A percentile compares a stretch with the other conserved stretches of the same genome.
Conservation (phyloP, 306 rosid species). For the Macrotyloma uniflorum region DNA sequence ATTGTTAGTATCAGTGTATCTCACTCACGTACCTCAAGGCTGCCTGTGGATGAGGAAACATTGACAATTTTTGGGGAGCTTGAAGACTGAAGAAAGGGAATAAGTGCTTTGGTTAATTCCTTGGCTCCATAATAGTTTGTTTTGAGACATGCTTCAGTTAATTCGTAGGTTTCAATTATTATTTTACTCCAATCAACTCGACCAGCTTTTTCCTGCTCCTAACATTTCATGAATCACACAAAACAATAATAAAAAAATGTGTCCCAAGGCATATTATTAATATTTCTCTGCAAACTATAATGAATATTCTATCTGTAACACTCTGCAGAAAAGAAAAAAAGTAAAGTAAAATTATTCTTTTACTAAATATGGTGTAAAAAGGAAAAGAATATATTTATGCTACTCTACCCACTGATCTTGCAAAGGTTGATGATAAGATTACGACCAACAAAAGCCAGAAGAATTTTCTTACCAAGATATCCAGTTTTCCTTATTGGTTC, state of each 20-base stretch:
- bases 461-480: constrained; percentile 40
- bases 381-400: too few relatives aligned
- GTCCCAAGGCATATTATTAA: too few relatives aligned
- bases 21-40: constrained; percentile 44
- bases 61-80: constrained; percentile 62
- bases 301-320: too few relatives aligned
- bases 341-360: too few relatives aligned
- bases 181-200: constrained; percentile 39
- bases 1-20: background rate
- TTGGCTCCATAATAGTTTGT: constrained; percentile 65
- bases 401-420: too few relatives aligned
- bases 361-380: too few relatives aligned
- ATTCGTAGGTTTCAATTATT: constrained; percentile 33
- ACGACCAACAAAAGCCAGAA: background rate
- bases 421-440: too few relatives aligned
- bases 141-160: constrained; percentile 42
- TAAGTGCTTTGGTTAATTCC: constrained; percentile 44
- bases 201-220: constrained; percentile 24
- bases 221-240: too few relatives aligned
- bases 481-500: constrained; percentile 39
- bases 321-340: too few relatives aligned
- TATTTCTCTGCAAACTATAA: too few relatives aligned
- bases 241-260: too few relatives aligned
- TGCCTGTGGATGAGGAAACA: constrained; percentile 49
- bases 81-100: constrained; percentile 63